These are phyloP conservation scores for Galerina sulciceps DNA, from an alignment of 768 basidiomycete genomes.

Conservation along the genomic window DNA sequence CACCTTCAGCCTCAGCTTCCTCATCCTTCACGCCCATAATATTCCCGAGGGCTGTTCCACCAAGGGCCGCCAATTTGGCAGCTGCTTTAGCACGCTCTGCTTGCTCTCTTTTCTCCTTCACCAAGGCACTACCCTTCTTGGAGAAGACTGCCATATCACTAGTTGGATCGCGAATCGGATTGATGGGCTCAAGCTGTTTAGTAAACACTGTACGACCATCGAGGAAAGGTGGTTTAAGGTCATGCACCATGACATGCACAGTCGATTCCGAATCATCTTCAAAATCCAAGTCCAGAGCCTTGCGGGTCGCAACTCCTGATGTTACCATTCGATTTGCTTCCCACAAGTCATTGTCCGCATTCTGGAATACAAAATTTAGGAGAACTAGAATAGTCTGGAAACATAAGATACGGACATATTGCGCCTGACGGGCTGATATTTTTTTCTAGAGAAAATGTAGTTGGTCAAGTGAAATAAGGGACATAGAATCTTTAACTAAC, in stretches of 20 bases:
- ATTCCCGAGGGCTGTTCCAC: slow-evolving; percentile 94
- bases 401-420: slow-evolving; percentile 70
- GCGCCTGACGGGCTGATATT: slow-evolving; percentile 93
- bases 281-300: slow-evolving; percentile 88
- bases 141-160: slow-evolving; percentile 96
- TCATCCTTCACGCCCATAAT: slow-evolving; percentile 97
- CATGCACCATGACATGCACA: slow-evolving; percentile 96
- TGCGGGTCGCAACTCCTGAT: slow-evolving; percentile 91
- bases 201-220: slow-evolving; percentile 97
- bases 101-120: slow-evolving; percentile 95
- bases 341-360: slow-evolving; percentile 98
- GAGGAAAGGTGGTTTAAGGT: slow-evolving; percentile 96
- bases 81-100: slow-evolving; percentile 96
- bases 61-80: slow-evolving; percentile 89
- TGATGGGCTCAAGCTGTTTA: slow-evolving; percentile 95
- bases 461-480: neutral
- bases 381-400: neutral
- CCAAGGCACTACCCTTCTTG: slow-evolving; percentile 94
- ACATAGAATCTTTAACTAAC: slow-evolving; percentile 40
- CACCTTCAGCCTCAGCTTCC: slow-evolving; percentile 90
- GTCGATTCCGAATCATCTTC: slow-evolving; percentile 96
- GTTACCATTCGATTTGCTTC: slow-evolving; percentile 98
- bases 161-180: slow-evolving; percentile 91
- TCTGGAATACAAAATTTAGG: slow-evolving; percentile 49
- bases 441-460: slow-evolving; percentile 57